Evolutionary conservation across 148 eudicot genomes (phyloP), one percentile per base, ranked within the genome.

Genomic region (Chenopodium suecicum): DNA sequence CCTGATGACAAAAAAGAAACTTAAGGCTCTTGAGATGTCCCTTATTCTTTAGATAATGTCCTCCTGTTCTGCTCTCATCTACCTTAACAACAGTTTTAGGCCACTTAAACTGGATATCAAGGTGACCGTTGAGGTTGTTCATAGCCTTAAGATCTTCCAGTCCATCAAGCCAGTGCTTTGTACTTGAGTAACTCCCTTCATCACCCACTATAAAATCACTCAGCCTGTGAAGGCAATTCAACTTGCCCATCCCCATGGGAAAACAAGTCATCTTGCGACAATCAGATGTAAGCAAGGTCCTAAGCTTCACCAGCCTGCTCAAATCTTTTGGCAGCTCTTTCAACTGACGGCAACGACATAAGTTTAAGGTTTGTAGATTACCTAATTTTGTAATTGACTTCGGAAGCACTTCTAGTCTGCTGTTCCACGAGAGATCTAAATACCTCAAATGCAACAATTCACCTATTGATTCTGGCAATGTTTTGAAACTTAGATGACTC

Each of bases 361-460:
- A 34, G 37, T n/a, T 58, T 60, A 76, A 41, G 6, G 67, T 76
- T n/a, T 76, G 25, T 47, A 76, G 16, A 27, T 76, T 76, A 17
- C 19, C 4, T 10, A 76, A 48, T 60, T 58, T 58, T 12, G 67
- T 58, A 14, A 76, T 56, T 0, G 68, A 27, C 7, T 29, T 17
- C 23, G 78, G 78, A 7, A 76, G 67, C 13, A 1, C 46, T 3
- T 32, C n/a, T 8, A 76, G 9, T 16, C 8, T 17, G 23, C 3
- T 0, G n/a, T 56, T 47, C 9, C 34, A 2, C 7, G 67, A 29
- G 67, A 76, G 78, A 60, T 76, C 78, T 13, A 76, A 27, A 32
- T 76, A 76, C 47, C 78, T 27, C 9, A 76, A 54, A 76, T 58
- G 63, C 63, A 58, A 58, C 22, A 58, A 7, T 16, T 58, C 16